Evolutionary conservation across 495 filamentous ascomycete species (phyloP), one percentile per base, ranked within the genome.

Genomic region (Echria macrotheca): DNA sequence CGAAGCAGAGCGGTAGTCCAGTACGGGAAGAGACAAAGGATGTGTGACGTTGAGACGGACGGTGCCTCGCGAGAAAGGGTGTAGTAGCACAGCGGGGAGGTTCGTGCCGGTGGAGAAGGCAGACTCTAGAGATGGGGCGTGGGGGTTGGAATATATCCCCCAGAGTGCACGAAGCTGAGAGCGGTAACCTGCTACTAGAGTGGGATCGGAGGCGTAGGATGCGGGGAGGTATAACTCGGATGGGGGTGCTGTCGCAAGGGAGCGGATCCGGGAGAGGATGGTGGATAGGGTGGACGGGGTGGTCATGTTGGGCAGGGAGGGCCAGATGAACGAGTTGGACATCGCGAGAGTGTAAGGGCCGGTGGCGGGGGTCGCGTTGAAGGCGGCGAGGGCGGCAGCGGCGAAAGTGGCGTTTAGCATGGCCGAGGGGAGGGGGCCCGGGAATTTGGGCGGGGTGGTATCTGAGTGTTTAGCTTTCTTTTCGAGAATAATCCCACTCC

Each of bases 1-100:
- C 15, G 50, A 44, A 4, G 55, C 46, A 12, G 58, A 31, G 28
- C 55, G 50, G 42, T 52, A 58, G 35, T 66, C 54, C 8, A 64
- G 36, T 5, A 58, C 12, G 1, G 63, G 63, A 4, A 33, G 21
- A 10, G 31, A 47, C 6, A 67, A 49, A 3, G 69, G 63, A 39
- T 63, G 35, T 12, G 62, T 60, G 5, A 49, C 43, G 33, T 59
- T 58, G 14, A 71, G 62, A 21, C 53, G 44, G n/a, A 70, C 51
- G 15, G 56, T 58, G 10, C 69, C 69, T 22, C 68, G 59, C n/a
- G 48, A 55, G 24, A 71, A 51, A 7, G 67, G 60, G 44, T 69
- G 44, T 29, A 54, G 29, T 15, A 28, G 12, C 14, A 43, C 23
- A 1, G 28, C 36, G 15, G 12, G 42, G 22, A 32, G 17, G 18